These are phyloP conservation scores for Cladobotryum protrusum DNA, from an alignment of 2,329 filamentous ascomycete species.

Conservation along the genomic window DNA sequence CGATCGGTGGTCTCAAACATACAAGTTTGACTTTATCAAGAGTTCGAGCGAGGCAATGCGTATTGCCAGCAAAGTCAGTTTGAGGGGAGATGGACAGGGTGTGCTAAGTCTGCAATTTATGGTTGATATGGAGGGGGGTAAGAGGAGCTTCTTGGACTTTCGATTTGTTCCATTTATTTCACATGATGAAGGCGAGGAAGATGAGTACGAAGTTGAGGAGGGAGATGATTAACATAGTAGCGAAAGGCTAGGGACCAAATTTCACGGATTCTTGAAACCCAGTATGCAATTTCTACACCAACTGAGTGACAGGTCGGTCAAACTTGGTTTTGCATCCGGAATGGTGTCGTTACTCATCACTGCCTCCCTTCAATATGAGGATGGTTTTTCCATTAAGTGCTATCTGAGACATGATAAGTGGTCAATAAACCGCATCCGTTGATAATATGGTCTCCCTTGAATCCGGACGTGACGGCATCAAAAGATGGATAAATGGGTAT, in stretches of 20 bases:
- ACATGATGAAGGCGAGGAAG: conserved; percentile 43
- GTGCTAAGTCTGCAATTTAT: conserved; percentile 95
- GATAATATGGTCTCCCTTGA: conserved; percentile 3
- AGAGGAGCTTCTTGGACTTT: conserved; percentile 73
- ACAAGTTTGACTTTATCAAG: conserved; percentile 82
- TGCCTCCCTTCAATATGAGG: too few relatives aligned
- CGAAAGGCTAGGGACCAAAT: too few relatives aligned
- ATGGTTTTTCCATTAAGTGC: too few relatives aligned
- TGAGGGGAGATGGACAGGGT: conserved; percentile 80
- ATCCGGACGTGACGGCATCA: neutral
- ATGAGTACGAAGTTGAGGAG: conserved; percentile 19
- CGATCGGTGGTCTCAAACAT: conserved; percentile 60
- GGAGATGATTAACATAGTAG: conserved; percentile 10
- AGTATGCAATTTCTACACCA: too few relatives aligned
- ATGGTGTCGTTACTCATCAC: neutral
- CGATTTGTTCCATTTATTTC: conserved; percentile 68
- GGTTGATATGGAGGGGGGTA: conserved; percentile 72
- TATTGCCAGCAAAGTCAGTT: conserved; percentile 83
- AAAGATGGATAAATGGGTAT: too few relatives aligned
- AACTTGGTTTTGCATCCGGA: neutral
- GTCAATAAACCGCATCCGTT: neutral
- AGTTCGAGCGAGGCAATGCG: conserved; percentile 89
- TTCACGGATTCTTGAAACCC: too few relatives aligned
- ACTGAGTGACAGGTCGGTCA: too few relatives aligned
- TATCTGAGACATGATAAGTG: too few relatives aligned